Evolutionary conservation across 768 basidiomycete species (phyloP).

Genomic region (Termitomyces bulborhizus): DNA sequence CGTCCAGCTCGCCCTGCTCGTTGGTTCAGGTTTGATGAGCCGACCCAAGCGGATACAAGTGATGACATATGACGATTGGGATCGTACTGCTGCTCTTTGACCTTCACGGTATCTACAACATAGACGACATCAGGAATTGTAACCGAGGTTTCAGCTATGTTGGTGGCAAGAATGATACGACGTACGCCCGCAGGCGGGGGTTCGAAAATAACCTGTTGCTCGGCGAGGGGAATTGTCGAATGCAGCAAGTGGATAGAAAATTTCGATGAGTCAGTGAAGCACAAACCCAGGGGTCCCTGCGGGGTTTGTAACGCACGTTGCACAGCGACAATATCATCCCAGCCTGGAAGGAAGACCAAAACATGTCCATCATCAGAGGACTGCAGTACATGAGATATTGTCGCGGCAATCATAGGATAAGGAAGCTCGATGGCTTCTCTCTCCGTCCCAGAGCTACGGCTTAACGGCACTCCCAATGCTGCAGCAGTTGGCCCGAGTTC

Average conservation of each 20-base stretch:
- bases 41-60: constrained; percentile 87
- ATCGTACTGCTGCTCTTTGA: constrained; percentile 89
- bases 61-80: constrained; percentile 85
- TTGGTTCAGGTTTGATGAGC: constrained; percentile 85
- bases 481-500: constrained; percentile 45
- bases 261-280: constrained; percentile 52
- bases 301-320: constrained; percentile 55
- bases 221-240: constrained; percentile 81
- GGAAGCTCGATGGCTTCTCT: constrained; percentile 71
- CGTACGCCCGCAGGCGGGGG: constrained; percentile 73
- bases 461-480: constrained; percentile 19
- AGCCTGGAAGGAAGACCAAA: constrained; percentile 88
- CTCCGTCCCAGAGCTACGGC: constrained; percentile 10
- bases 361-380: constrained; percentile 79
- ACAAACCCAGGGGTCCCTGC: constrained; percentile 43
- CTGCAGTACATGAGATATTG: constrained; percentile 70
- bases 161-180: constrained; percentile 88
- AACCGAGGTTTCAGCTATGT: constrained; percentile 92
- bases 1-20: constrained; percentile 90
- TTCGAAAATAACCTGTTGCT: constrained; percentile 87
- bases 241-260: constrained; percentile 80
- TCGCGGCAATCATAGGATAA: constrained; percentile 72
- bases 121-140: constrained; percentile 95
- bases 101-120: constrained; percentile 83
- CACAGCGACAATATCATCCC: constrained; percentile 81